Conservation (phyloP, 2,329 filamentous ascomycete genomes). For the Aspergillus quadrilineatus region DNA sequence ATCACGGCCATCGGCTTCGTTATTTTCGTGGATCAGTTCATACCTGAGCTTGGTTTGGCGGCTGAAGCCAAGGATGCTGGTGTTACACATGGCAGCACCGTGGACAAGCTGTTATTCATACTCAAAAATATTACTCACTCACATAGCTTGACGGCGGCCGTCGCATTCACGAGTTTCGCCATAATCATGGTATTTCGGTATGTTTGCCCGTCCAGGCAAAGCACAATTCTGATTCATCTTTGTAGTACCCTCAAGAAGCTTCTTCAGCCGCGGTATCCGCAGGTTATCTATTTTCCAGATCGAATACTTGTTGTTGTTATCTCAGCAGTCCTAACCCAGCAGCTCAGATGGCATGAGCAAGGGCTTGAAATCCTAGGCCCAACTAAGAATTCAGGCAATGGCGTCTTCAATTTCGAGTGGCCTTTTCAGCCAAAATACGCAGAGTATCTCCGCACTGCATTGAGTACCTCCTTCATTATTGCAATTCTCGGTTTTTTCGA, state of each 20-base stretch:
- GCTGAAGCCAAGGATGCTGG: conserved; percentile 60
- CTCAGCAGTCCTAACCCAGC: conserved; percentile 76
- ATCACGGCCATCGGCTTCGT: conserved; percentile 97
- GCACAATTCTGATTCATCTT: conserved; percentile 16
- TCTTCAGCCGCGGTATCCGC: conserved; percentile 74
- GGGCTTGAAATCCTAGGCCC: conserved; percentile 83
- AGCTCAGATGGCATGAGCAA: conserved; percentile 71
- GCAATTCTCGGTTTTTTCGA: conserved; percentile 98
- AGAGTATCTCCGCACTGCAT: conserved; percentile 77
- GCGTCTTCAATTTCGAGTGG: conserved; percentile 77
- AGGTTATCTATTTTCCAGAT: conserved; percentile 85
- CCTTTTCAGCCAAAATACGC: conserved; percentile 77
- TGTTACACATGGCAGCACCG: conserved; percentile 76
- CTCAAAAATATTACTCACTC: conserved; percentile 63
- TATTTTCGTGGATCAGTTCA: conserved; percentile 90
- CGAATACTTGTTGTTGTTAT: conserved; percentile 85
- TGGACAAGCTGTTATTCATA: conserved; percentile 83
- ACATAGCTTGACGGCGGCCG: conserved; percentile 71
- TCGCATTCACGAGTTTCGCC: conserved; percentile 76
- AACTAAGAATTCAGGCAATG: conserved; percentile 70
- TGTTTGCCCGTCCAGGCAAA: conserved; percentile 25
- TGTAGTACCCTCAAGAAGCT: conserved; percentile 74
- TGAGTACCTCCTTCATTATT: conserved; percentile 90
- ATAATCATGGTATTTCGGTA: conserved; percentile 90
- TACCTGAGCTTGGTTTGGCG: conserved; percentile 81